A percentile compares a stretch with the other conserved stretches of the same genome.
Evolutionary conservation across 2,329 filamentous ascomycete species (phyloP).

Genomic region (Aspergillus piperis): DNA sequence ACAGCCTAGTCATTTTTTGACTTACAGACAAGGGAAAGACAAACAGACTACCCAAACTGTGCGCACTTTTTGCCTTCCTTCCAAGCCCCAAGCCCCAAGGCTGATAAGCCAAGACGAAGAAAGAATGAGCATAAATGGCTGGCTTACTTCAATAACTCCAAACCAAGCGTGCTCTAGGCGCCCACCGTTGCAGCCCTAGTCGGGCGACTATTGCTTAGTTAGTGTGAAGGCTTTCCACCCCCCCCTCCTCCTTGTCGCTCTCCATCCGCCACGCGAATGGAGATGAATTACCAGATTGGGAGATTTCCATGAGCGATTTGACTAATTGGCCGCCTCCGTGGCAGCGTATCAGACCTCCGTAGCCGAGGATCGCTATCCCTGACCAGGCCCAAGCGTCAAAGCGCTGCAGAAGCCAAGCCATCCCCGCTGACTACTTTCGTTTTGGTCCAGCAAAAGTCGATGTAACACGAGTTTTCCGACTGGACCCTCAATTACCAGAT

Average conservation of each 20-base stretch:
- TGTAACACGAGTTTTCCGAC: conserved; percentile 18
- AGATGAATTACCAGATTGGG: conserved; percentile 2
- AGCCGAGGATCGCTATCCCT: conserved; percentile 18
- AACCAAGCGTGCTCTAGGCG: conserved; percentile 7
- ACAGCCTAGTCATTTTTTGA: neutral
- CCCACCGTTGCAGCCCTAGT: conserved; percentile 10
- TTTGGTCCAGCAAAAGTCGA: neutral
- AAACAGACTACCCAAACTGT: too few relatives aligned
- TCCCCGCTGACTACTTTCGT: conserved; percentile 17
- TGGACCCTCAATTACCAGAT: conserved; percentile 17
- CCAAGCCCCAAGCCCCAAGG: too few relatives aligned
- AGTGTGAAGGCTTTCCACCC: neutral
- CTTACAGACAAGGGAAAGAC: too few relatives aligned
- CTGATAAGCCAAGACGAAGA: neutral
- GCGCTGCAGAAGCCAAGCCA: conserved; percentile 27
- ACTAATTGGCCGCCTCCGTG: neutral
- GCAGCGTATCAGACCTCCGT: neutral
- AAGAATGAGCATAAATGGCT: conserved; percentile 1
- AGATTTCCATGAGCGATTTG: neutral
- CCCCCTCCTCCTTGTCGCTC: neutral
- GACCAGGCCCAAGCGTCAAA: conserved; percentile 19
- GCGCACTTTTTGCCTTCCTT: too few relatives aligned
- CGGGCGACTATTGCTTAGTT: conserved; percentile 7
- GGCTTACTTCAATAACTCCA: conserved; percentile 6
- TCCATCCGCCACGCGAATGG: neutral